Percentiles rank a stretch among this genome's conserved stretches.
Conservation (phyloP, 2,329 filamentous ascomycete species). For the Trichoderma brevicompactum region DNA sequence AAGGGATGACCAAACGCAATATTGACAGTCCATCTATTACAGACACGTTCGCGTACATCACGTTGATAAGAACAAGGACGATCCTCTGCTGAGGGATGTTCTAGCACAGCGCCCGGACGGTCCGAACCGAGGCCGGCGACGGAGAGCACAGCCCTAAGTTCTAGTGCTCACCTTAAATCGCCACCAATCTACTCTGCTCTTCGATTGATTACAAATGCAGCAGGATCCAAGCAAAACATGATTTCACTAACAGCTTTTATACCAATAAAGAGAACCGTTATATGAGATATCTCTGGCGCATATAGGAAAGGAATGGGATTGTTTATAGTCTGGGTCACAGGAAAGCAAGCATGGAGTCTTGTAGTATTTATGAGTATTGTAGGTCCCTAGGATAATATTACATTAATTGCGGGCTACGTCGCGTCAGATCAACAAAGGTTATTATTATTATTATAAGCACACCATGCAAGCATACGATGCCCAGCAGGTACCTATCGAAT, state of each 20-base stretch:
- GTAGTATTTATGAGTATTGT: slow-evolving; percentile 18
- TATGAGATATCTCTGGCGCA: slow-evolving; percentile 23
- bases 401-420: slow-evolving; percentile 13
- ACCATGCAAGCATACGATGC: no score
- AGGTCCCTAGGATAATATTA: slow-evolving; percentile 7
- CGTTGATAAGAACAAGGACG: slow-evolving; percentile 85
- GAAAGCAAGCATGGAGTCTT: slow-evolving; percentile 26
- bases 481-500: no score
- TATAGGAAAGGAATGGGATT: slow-evolving; percentile 12
- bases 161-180: background rate
- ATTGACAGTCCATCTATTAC: slow-evolving; percentile 27
- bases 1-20: background rate
- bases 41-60: slow-evolving; percentile 95
- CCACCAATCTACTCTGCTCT: background rate
- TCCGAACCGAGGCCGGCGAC: slow-evolving; percentile 76
- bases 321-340: slow-evolving; percentile 14
- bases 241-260: slow-evolving; percentile 11
- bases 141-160: slow-evolving; percentile 53
- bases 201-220: background rate
- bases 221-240: background rate
- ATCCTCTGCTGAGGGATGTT: slow-evolving; percentile 78
- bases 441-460: no score
- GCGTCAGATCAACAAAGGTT: background rate
- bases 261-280: slow-evolving; percentile 16
- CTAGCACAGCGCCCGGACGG: slow-evolving; percentile 85